Evolutionary conservation across 2,329 filamentous ascomycete species (phyloP), one percentile per base, ranked within the genome.

Genomic region (Ceratocystiopsis brevicomis): DNA sequence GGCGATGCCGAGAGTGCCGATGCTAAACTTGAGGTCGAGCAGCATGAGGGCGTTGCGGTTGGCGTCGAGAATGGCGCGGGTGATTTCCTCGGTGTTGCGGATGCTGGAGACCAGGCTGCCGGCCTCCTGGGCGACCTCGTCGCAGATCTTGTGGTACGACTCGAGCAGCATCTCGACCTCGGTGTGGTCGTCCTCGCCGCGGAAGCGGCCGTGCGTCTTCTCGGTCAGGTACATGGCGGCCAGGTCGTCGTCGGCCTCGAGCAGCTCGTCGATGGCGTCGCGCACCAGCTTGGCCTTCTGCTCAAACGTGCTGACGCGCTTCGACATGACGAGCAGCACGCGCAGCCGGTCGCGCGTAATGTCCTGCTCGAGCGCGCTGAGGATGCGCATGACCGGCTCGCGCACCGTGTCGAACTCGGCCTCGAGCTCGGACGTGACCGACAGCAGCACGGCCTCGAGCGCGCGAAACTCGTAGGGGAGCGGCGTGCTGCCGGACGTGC

Each of bases 21-120:
- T 87, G 56, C 82, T 90, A 64, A 96, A 94, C 57, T 93, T 94
- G 53, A 98, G 77, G 50, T 96, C 90, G 32, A 96, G 73, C 16
- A 98, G 70, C 90, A 98, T 98, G 51, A 98, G 81, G 10, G 86
- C 82, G 64, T 98, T 98, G 51, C 90, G 87, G 58, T 98, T 98
- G 44, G 90, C 88, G 58, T 98, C 90, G 32, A 98, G 76, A 51
- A 98, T 98, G 19, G 90, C 90, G 58, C 90, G 92, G 48, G 95
- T 84, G 41, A 98, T 92, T 63, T 98, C 90, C 61, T 98, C 90
- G 1, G 90, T 98, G 61, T 96, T 98, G 53, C 90, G 76, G 58
- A 98, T 98, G 51, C 84, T 86, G 11, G 82, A 88, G 44, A 96
- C 87, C 51, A 96, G 61, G 60, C 93, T 96, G 48, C 85, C 82